Percentiles rank a stretch among this genome's conserved stretches.
These are phyloP conservation scores for Magnusiomyces magnusii DNA, from an alignment of 1,139 yeast genomes.

Conservation along the genomic window DNA sequence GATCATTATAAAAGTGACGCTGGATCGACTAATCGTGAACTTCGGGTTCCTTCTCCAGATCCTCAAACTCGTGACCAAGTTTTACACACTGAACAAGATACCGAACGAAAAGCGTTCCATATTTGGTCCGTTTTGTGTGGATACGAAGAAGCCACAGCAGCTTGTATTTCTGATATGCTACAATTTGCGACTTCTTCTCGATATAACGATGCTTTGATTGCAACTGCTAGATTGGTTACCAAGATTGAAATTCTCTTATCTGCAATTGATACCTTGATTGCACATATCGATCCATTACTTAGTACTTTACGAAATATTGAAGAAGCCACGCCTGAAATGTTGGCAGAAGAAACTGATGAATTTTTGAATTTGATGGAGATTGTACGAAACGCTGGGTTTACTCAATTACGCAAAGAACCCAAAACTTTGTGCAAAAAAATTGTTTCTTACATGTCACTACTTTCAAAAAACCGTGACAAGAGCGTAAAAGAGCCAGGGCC, in stretches of 20 bases:
- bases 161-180: constrained; percentile 87
- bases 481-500: constrained; percentile 26
- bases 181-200: constrained; percentile 74
- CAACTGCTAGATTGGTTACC: constrained; percentile 67
- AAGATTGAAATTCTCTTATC: constrained; percentile 69
- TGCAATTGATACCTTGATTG: constrained; percentile 52
- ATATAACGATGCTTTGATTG: constrained; percentile 58
- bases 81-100: constrained; percentile 47
- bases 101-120: constrained; percentile 62
- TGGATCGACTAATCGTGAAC: not conserved
- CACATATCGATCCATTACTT: constrained; percentile 23
- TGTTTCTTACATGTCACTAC: constrained; percentile 38
- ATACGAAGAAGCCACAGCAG: constrained; percentile 89
- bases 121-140: constrained; percentile 87
- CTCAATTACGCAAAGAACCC: constrained; percentile 62
- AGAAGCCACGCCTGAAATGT: constrained; percentile 13
- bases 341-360: constrained; percentile 16
- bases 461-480: constrained; percentile 33
- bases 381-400: constrained; percentile 14
- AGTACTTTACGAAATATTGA: constrained; percentile 11
- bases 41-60: constrained; percentile 7
- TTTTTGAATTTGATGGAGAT: constrained; percentile 10
- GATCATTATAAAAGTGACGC: not conserved
- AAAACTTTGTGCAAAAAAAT: constrained; percentile 56
- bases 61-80: constrained; percentile 52